Base-by-base conservation (phyloP, 164 flowering plant genomes). In the Annona cherimola region DNA sequence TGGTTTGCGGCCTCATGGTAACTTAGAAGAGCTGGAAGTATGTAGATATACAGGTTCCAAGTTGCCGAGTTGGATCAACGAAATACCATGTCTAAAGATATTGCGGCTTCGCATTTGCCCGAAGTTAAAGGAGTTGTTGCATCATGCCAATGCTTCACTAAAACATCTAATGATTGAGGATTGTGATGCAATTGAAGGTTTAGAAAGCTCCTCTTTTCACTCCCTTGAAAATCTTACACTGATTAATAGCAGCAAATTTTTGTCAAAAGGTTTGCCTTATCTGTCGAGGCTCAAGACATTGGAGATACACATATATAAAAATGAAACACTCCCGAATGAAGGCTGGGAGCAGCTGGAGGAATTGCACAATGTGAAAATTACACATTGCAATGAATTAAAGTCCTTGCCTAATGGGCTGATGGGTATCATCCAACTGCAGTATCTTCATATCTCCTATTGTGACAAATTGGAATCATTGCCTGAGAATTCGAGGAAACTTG, bases 61-160 rank as follows among this genome's bases (percentile, higher is more conserved):
- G 8, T 44, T 66, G 3, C 69, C 69, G 44, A 42, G 50, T 44
- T 66, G 69, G 69, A 18, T 43, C 16, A 16, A 9, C 16, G 69
- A 16, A 61, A 50, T 61, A 20, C 57, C 66, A 4, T 55, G 44
- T 35, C 78, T 79, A 3, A 46, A 26, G 60, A 12, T 9, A 63
- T 63, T 63, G 39, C 3, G 4, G 39, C 4, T 63, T 35, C 7
- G 40, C 41, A 3, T 26, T 35, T 63, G 66, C 66, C 66, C 42
- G 41, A 63, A 63, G 42, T 63, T 63, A 16, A 63, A 63, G 42
- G 26, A 41, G 39, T 3, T 39, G 42, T 42, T 35, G 0, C 4
- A 63, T 6, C 41, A 63, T 12, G 39, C 26, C 35, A 8, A 6
- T 5, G 5, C 18, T 19, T 6, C 63, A 61, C 63, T 61, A 5